phyloP scores from a whole-genome alignment of 352 stramenopile genomes.

The Phytophthora chlamydospora region DNA sequence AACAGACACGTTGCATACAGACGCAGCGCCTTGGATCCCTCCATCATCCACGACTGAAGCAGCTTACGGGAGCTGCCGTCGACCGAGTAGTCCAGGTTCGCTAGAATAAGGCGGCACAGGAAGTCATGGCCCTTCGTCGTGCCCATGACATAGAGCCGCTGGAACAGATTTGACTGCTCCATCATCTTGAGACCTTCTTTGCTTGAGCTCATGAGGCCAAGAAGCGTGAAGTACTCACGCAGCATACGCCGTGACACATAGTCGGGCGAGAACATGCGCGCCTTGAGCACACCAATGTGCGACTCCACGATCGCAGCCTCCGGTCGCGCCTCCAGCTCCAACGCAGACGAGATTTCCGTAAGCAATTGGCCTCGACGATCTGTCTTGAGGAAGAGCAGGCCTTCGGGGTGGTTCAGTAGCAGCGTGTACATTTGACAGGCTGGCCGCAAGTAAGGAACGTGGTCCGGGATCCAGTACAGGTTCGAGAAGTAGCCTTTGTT shows the following conservation, averaged over 20 bases:
- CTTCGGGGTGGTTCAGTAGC: conserved; percentile 86
- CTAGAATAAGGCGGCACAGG: conserved; percentile 86
- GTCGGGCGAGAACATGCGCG: conserved; percentile 88
- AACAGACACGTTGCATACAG: conserved; percentile 88
- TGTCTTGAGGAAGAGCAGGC: conserved; percentile 88
- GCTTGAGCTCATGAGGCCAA: conserved; percentile 90
- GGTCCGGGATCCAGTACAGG: conserved; percentile 90
- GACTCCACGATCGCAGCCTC: conserved; percentile 90
- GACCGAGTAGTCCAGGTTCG: conserved; percentile 89
- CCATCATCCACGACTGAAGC: conserved; percentile 88
- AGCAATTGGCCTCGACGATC: conserved; percentile 84
- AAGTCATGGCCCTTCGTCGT: conserved; percentile 90
- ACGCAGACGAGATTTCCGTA: conserved; percentile 83
- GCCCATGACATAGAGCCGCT: conserved; percentile 86
- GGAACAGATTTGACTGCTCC: conserved; percentile 91
- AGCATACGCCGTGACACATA: conserved; percentile 87
- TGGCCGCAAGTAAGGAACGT: conserved; percentile 85
- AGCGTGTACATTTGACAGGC: conserved; percentile 92
- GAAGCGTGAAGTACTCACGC: conserved; percentile 90
- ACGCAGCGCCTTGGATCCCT: conserved; percentile 83
- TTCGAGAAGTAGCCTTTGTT: conserved; percentile 92
- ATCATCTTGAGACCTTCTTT: conserved; percentile 92
- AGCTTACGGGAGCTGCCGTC: conserved; percentile 87
- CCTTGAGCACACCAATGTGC: conserved; percentile 87
- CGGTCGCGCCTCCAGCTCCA: conserved; percentile 84